Evolutionary conservation across 495 filamentous ascomycete genomes (phyloP), one percentile per base, ranked within the genome.

Genomic region (Penicillium riverlandense): DNA sequence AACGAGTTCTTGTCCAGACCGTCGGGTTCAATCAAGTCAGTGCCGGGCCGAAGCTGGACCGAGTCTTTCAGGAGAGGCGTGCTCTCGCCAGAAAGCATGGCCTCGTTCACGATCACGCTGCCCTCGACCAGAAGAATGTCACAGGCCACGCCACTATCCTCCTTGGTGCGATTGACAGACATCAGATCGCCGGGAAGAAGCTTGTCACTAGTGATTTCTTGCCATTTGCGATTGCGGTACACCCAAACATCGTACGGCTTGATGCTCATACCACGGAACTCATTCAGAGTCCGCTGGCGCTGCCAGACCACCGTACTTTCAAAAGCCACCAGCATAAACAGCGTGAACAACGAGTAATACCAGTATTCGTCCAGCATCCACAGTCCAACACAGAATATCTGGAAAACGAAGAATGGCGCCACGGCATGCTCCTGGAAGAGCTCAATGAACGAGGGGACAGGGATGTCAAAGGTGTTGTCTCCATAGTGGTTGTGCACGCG

Each of bases 321-420:
- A 59, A 99, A 99, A 37, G 79, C 84, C 48, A 97, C 84, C 30
- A 99, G 81, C 92, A 97, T 97, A 71, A 96, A 91, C 14, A 97
- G 81, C 2, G 92, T 97, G 59, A 99, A 99, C 10, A 99, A 76
- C 47, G 92, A 99, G 64, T 97, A 99, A 70, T 99, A 99, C 92
- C 92, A 99, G 69, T 96, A 97, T 68, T 99, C 92, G 63, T 99
- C 92, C 63, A 99, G 63, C 84, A 96, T 88, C 92, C 92, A 99
- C 47, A 99, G 70, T 27, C 94, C 92, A 44, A 99, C 92, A 52
- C 94, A 97, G 72, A 99, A 99, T 34, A 99, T 73, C 70, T 99
- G 92, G 69, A 99, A 99, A 40, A 99, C 89, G 64, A 99, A 99
- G 77, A 99, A 99, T 10, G 92, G 92, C 29, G 92, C 92, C 29